phyloP scores from a whole-genome alignment of 805 yeast genomes.

The Candida yuanshanica region DNA sequence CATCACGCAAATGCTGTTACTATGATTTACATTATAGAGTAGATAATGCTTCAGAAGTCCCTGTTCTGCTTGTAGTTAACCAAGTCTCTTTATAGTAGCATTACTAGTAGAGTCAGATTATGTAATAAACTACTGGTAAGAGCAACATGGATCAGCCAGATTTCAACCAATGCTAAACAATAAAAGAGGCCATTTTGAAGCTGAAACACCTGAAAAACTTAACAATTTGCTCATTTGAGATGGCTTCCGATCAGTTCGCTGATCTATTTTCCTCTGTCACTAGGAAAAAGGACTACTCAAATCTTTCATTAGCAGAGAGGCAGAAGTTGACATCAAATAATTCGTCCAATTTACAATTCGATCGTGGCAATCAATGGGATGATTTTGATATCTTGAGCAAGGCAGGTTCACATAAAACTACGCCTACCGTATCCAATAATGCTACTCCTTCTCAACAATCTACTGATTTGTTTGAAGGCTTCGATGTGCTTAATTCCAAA shows the following conservation, averaged over 20 bases:
- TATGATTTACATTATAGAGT: too few species aligned
- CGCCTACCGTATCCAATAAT: neutral
- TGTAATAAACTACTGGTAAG: neutral
- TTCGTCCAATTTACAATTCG: conserved; percentile 1
- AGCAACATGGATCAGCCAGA: neutral
- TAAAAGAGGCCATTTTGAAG: too few species aligned
- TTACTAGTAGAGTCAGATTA: conserved; percentile 50
- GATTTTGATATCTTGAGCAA: conserved; percentile 32
- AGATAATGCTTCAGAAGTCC: too few species aligned
- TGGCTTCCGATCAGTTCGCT: conserved; percentile 22
- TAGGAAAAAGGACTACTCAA: conserved; percentile 22
- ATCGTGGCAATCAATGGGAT: conserved; percentile 24
- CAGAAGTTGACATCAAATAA: conserved; percentile 19
- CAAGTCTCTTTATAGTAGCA: too few species aligned
- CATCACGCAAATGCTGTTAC: too few species aligned
- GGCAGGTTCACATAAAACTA: conserved; percentile 2
- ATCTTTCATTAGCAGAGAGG: conserved; percentile 30
- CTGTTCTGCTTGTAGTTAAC: too few species aligned
- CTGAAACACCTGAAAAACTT: too few species aligned
- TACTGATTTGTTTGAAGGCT: conserved; percentile 21
- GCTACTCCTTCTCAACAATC: neutral
- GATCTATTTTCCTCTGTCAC: conserved; percentile 18
- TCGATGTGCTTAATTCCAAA: conserved; percentile 9
- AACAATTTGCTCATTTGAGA: too few species aligned
- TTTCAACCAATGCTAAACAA: too few species aligned